Evolutionary conservation across 1,284 basidiomycete genomes (phyloP).

Genomic region (Hemileia vastatrix): DNA sequence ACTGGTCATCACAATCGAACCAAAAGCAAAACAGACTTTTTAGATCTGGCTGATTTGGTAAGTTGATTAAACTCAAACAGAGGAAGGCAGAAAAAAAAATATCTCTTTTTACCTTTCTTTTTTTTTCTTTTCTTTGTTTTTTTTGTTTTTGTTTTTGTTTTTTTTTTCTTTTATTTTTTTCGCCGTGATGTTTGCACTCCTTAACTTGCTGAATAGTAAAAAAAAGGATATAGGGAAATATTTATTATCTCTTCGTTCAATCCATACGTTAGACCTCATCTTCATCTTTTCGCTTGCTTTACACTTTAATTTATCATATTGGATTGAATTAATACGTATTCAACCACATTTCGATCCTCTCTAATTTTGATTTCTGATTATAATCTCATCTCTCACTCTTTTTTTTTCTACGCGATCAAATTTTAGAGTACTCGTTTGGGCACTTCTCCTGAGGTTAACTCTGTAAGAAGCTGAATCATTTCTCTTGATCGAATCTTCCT

Average conservation of each 20-base stretch:
- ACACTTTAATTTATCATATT: background rate
- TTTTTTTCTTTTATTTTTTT: slow-evolving; percentile 21
- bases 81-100: too few species aligned
- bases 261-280: background rate
- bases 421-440: slow-evolving; percentile 18
- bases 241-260: background rate
- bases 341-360: background rate
- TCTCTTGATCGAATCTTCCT: background rate
- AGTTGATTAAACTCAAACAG: slow-evolving; percentile 45
- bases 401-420: too few species aligned
- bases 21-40: slow-evolving; percentile 54
- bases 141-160: slow-evolving; percentile 26
- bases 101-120: slow-evolving; percentile 6
- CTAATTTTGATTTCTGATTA: background rate
- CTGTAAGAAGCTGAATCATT: slow-evolving; percentile 1
- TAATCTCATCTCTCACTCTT: too few species aligned
- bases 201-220: too few species aligned
- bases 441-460: slow-evolving; percentile 12
- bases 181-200: background rate
- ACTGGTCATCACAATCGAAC: slow-evolving; percentile 22
- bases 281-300: background rate
- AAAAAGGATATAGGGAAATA: slow-evolving; percentile 1
- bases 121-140: slow-evolving; percentile 24
- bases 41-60: slow-evolving; percentile 79
- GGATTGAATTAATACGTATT: background rate